Evolutionary conservation across 345 rosid genomes (phyloP).

Genomic region (Eucalyptus fibrosa): DNA sequence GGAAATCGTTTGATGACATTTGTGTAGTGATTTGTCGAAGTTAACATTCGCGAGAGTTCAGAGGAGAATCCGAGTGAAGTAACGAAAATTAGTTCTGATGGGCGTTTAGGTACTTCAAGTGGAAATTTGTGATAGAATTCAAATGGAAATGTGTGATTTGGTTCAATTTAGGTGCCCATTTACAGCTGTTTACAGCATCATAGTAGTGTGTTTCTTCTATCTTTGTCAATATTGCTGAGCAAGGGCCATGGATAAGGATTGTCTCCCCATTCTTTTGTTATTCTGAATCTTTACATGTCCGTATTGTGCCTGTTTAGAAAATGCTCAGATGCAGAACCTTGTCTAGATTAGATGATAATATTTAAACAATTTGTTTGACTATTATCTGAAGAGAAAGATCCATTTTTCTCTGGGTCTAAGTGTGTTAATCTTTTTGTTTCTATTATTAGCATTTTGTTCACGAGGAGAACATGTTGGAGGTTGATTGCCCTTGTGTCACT

Average conservation of each 20-base stretch:
- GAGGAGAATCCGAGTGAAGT: background rate
- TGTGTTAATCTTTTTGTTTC: background rate
- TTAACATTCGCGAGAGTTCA: background rate
- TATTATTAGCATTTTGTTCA: conserved; percentile 70
- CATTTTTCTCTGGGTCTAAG: background rate
- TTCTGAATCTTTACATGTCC: background rate
- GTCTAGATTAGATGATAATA: background rate
- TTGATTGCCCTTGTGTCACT: conserved; percentile 91
- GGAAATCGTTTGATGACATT: background rate
- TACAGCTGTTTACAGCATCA: background rate
- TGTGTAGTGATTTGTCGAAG: background rate
- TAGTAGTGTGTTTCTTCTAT: background rate
- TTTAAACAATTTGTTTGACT: background rate
- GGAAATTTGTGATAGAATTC: background rate
- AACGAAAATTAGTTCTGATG: background rate
- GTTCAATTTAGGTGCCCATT: background rate
- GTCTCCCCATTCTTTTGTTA: background rate
- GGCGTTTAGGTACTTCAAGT: background rate
- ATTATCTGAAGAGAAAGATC: background rate
- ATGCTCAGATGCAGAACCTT: background rate
- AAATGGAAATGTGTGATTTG: background rate
- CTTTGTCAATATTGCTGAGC: background rate
- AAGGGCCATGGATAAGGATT: background rate
- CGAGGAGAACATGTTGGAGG: conserved; percentile 93
- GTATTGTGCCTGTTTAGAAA: background rate